Conservation (phyloP, 257 asterid species). For the Solanum sitiens region DNA sequence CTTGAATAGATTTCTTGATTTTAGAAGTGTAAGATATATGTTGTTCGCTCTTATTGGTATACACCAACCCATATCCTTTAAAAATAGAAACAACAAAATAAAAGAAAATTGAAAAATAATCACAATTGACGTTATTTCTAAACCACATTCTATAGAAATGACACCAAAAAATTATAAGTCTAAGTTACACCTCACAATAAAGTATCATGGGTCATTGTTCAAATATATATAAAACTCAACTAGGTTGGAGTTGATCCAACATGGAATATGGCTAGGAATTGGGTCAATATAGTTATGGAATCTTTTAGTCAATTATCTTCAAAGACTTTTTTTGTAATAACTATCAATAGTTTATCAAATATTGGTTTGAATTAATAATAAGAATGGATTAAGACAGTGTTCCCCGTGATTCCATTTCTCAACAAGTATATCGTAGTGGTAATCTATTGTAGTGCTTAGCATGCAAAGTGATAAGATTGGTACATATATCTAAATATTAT, state of each 20-base stretch:
- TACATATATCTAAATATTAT: no score
- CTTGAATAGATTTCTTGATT: no score
- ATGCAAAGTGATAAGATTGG: no score
- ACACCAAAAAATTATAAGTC: not conserved
- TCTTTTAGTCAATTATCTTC: not conserved
- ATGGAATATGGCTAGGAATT: not conserved
- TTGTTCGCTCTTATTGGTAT: not conserved
- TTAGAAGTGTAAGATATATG: not conserved
- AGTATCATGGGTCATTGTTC: not conserved
- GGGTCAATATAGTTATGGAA: not conserved
- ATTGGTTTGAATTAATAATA: not conserved
- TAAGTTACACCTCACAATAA: not conserved
- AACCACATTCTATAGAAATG: not conserved
- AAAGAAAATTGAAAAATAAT: not conserved
- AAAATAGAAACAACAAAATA: not conserved
- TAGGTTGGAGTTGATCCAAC: not conserved
- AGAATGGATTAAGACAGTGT: not conserved
- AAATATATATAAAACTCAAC: not conserved
- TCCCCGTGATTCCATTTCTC: not conserved
- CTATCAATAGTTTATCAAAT: not conserved
- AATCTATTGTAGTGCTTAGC: not conserved
- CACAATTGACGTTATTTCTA: not conserved
- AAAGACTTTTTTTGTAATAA: not conserved
- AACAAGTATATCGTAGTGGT: not conserved
- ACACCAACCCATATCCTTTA: not conserved